Conservation (phyloP, 305 asterid species). For the Fraxinus xanthoxyloides region DNA sequence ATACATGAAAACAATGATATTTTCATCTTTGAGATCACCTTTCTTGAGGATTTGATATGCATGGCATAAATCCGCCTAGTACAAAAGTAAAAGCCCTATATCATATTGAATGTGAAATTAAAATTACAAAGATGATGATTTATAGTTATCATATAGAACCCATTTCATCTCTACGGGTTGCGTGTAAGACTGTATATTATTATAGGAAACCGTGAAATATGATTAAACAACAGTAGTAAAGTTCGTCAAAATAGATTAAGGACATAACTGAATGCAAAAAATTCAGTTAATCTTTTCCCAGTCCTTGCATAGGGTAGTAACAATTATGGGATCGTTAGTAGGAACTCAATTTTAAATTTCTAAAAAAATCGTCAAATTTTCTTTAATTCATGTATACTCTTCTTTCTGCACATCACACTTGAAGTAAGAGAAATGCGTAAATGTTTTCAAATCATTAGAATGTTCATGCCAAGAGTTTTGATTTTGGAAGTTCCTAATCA, state of each 20-base stretch:
- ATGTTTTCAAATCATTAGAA: neutral
- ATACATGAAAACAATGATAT: slow-evolving; percentile 44
- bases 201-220: neutral
- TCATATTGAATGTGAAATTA: slow-evolving; percentile 12
- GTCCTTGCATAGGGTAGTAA: neutral
- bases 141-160: neutral
- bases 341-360: neutral
- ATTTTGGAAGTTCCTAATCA: neutral
- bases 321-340: neutral
- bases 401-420: neutral
- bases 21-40: slow-evolving; percentile 93
- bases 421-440: neutral
- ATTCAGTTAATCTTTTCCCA: neutral
- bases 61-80: slow-evolving; percentile 91
- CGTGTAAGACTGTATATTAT: neutral
- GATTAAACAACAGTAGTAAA: neutral
- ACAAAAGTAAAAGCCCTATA: slow-evolving; percentile 7
- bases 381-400: neutral
- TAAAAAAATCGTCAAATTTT: neutral
- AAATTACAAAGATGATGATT: neutral
- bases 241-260: neutral
- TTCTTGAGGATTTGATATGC: slow-evolving; percentile 78
- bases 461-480: neutral
- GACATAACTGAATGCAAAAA: neutral
- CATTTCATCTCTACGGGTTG: neutral